These are phyloP conservation scores for Clathrospora elynae DNA, from an alignment of 2,329 filamentous ascomycete species.

Conservation along the genomic window DNA sequence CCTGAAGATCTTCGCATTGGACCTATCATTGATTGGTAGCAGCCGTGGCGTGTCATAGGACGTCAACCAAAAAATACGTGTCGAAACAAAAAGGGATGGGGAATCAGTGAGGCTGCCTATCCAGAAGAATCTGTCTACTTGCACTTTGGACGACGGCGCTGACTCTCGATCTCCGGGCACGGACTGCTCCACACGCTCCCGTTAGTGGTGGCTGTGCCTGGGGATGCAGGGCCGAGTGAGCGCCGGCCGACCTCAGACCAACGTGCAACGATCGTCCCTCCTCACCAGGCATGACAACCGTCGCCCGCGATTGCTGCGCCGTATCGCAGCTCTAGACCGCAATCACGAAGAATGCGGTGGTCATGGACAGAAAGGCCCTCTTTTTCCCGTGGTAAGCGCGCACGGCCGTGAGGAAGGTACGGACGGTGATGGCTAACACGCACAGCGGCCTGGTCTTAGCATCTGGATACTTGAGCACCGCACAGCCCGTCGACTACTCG, in stretches of 20 bases:
- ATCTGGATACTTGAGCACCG: constrained; percentile 40
- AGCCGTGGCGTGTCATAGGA: constrained; percentile 3
- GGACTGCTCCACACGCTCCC: constrained; percentile 18
- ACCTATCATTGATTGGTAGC: constrained; percentile 3
- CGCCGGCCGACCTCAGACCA: constrained; percentile 14
- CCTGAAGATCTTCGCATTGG: constrained; percentile 11
- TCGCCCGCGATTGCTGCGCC: constrained; percentile 26
- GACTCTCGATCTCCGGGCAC: neutral
- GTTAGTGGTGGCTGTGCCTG: constrained; percentile 14
- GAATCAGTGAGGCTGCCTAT: too few relatives aligned
- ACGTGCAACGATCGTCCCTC: constrained; percentile 6
- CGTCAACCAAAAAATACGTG: too few relatives aligned
- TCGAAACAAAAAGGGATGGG: too few relatives aligned
- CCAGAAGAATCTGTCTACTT: neutral
- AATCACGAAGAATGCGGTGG: constrained; percentile 36
- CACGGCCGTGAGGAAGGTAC: constrained; percentile 1
- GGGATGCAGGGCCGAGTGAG: constrained; percentile 15
- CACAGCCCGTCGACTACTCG: constrained; percentile 37
- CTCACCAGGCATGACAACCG: constrained; percentile 25
- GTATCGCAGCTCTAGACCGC: constrained; percentile 28
- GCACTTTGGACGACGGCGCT: constrained; percentile 3
- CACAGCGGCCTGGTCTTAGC: constrained; percentile 45
- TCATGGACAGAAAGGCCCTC: constrained; percentile 46
- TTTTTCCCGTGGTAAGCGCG: constrained; percentile 41
- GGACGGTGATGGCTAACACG: constrained; percentile 22